Conservation (phyloP, 352 stramenopile genomes). For the Pythium chondricola region DNA sequence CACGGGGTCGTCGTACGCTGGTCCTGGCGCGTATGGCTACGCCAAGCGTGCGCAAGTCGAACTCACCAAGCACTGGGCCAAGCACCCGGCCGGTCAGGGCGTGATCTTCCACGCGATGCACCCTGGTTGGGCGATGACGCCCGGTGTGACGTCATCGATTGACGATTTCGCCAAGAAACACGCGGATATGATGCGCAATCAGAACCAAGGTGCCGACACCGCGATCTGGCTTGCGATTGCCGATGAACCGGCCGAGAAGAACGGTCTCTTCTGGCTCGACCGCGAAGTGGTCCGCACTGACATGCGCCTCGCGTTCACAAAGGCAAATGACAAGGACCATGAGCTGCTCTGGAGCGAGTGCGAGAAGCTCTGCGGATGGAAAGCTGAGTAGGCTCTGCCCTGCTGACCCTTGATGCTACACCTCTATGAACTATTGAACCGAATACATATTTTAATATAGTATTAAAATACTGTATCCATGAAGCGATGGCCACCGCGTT, state of each 20-base stretch:
- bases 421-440: too few species aligned
- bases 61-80: slow-evolving; percentile 37
- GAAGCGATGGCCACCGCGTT: too few species aligned
- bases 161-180: slow-evolving; percentile 33
- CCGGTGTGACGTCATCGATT: slow-evolving; percentile 29
- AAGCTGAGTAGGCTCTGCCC: slow-evolving; percentile 1
- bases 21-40: slow-evolving; percentile 30
- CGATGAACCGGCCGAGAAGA: slow-evolving; percentile 24
- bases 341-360: slow-evolving; percentile 30
- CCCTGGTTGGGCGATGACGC: slow-evolving; percentile 40
- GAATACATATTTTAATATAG: too few species aligned
- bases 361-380: slow-evolving; percentile 28
- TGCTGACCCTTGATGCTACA: too few species aligned
- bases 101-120: slow-evolving; percentile 51
- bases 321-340: slow-evolving; percentile 32
- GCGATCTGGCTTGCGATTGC: slow-evolving; percentile 44
- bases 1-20: slow-evolving; percentile 23
- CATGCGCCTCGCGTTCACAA: slow-evolving; percentile 34
- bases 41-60: slow-evolving; percentile 48
- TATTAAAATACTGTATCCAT: too few species aligned
- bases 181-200: slow-evolving; percentile 38
- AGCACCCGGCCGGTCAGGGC: slow-evolving; percentile 20
- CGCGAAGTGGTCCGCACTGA: slow-evolving; percentile 32
- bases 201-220: slow-evolving; percentile 36
- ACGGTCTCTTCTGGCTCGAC: slow-evolving; percentile 45